Evolutionary conservation across 2,329 filamentous ascomycete genomes (phyloP).

Genomic region (Lachnellula subtilissima): DNA sequence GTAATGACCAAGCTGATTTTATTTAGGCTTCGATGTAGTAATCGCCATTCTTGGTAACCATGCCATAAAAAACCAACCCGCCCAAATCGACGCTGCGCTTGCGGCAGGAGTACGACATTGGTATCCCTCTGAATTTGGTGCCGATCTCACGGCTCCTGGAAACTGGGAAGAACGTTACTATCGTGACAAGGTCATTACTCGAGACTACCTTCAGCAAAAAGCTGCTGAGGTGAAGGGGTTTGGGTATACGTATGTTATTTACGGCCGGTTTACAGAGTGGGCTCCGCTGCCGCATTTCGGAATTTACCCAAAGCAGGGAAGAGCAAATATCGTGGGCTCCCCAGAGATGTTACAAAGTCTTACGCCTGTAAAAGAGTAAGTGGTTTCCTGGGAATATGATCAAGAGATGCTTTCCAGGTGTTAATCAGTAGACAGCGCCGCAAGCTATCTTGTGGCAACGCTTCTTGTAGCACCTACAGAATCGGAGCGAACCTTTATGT

Average conservation of each 20-base stretch:
- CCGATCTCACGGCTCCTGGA: constrained; percentile 18
- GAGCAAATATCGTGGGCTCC: constrained; percentile 1
- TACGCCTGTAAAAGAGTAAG: not conserved
- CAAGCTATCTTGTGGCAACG: constrained; percentile 1
- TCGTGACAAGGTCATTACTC: constrained; percentile 10
- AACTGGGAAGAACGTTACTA: constrained; percentile 13
- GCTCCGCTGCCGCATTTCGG: constrained; percentile 6
- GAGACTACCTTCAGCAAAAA: constrained; percentile 6
- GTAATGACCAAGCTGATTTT: constrained; percentile 1
- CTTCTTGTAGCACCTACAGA: not conserved
- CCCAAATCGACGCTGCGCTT: constrained; percentile 53
- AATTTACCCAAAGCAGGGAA: not conserved
- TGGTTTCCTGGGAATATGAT: not conserved
- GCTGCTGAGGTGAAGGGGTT: constrained; percentile 1
- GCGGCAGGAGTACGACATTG: constrained; percentile 53
- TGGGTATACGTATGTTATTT: constrained; percentile 9
- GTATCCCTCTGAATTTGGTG: constrained; percentile 51
- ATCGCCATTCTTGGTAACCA: constrained; percentile 40
- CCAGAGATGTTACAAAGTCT: constrained; percentile 5
- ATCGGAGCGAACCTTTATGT: constrained; percentile 2
- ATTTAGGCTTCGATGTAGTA: constrained; percentile 49
- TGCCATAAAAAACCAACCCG: constrained; percentile 38
- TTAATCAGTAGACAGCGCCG: not conserved
- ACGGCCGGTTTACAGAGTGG: constrained; percentile 9
- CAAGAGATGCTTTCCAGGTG: not conserved